phyloP scores from a whole-genome alignment of 495 filamentous ascomycete species.

The Usnea hakonensis region DNA sequence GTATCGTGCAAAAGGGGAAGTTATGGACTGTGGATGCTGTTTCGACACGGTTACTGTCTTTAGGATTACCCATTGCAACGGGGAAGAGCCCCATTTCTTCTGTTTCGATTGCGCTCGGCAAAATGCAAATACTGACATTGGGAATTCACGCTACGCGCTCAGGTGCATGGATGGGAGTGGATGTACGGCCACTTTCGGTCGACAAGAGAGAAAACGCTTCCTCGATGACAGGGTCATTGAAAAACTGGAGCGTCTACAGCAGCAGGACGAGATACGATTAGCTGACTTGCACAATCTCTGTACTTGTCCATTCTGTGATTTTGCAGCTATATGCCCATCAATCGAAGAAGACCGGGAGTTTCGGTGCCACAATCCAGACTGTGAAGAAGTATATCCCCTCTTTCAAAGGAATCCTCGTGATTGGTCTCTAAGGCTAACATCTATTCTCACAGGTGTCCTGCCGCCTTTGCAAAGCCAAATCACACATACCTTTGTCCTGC shows the following conservation, averaged over 20 bases:
- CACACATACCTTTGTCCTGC: conserved; percentile 69
- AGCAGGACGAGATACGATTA: conserved; percentile 55
- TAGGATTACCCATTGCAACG: conserved; percentile 59
- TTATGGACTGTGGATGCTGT: conserved; percentile 64
- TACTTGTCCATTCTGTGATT: conserved; percentile 77
- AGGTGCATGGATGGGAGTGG: conserved; percentile 45
- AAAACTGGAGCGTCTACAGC: conserved; percentile 59
- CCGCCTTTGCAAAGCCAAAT: conserved; percentile 61
- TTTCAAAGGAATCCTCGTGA: background rate
- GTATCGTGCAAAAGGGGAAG: conserved; percentile 30
- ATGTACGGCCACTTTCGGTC: conserved; percentile 44
- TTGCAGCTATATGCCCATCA: conserved; percentile 62
- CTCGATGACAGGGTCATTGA: conserved; percentile 49
- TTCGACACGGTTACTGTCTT: conserved; percentile 57
- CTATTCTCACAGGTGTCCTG: conserved; percentile 48
- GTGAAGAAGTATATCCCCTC: conserved; percentile 33
- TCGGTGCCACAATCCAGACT: conserved; percentile 57
- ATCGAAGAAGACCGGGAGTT: conserved; percentile 69
- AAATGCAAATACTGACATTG: conserved; percentile 61
- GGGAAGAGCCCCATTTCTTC: conserved; percentile 53
- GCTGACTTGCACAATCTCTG: conserved; percentile 60
- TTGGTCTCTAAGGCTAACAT: conserved; percentile 2
- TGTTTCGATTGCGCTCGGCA: conserved; percentile 58
- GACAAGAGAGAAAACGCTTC: conserved; percentile 45
- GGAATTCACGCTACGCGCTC: conserved; percentile 53